Conservation (phyloP, 805 yeast genomes). For the Brettanomyces anomalus region DNA sequence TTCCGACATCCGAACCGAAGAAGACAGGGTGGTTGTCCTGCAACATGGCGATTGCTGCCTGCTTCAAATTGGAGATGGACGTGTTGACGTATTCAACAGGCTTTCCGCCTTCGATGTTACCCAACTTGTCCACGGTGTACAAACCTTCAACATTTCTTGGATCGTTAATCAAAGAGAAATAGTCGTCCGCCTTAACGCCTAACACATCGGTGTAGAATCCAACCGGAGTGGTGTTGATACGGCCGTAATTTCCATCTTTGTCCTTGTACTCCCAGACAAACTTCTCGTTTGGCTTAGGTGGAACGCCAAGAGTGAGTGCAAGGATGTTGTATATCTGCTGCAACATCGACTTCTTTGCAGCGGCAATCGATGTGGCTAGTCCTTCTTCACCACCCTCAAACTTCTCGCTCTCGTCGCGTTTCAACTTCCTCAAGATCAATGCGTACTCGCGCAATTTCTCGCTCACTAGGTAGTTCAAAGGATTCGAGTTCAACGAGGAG, state of each 20-base stretch:
- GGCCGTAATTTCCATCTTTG: conserved; percentile 53
- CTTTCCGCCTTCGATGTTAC: conserved; percentile 67
- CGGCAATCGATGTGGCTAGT: conserved; percentile 5
- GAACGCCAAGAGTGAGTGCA: conserved; percentile 65
- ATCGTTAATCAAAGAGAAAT: conserved; percentile 70
- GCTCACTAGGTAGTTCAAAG: conserved; percentile 55
- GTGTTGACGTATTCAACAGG: conserved; percentile 69
- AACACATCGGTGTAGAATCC: conserved; percentile 54
- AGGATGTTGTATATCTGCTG: conserved; percentile 59
- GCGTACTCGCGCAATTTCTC: conserved; percentile 76
- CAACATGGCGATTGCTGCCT: conserved; percentile 60
- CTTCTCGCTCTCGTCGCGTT: conserved; percentile 29
- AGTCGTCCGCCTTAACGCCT: conserved; percentile 38
- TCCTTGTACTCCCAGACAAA: conserved; percentile 72
- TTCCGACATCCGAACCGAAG: conserved; percentile 84
- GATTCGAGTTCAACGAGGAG: conserved; percentile 44
- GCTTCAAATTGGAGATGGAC: conserved; percentile 48
- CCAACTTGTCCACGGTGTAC: conserved; percentile 68
- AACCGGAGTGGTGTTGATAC: conserved; percentile 50
- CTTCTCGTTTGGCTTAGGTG: conserved; percentile 61
- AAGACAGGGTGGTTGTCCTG: conserved; percentile 72
- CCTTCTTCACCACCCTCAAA: background rate
- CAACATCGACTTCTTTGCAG: conserved; percentile 32
- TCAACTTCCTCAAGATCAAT: conserved; percentile 48
- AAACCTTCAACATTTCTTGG: conserved; percentile 69